Evolutionary conservation across 495 filamentous ascomycete species (phyloP).

Genomic region (Aspergillus leporis): DNA sequence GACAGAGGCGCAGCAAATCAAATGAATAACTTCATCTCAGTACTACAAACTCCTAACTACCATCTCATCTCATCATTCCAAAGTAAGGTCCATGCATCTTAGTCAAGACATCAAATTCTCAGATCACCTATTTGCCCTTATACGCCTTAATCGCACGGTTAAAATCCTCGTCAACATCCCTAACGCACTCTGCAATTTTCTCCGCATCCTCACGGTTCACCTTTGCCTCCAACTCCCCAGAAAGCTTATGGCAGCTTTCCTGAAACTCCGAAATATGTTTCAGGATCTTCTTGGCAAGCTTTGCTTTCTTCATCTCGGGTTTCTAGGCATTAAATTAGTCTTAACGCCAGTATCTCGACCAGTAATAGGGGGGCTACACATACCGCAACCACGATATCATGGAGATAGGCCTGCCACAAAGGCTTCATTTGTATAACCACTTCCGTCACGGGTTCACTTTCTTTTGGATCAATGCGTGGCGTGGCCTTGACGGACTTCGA

Average conservation of each 20-base stretch:
- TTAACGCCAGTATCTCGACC: neutral
- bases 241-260: neutral
- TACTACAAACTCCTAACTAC: neutral
- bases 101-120: neutral
- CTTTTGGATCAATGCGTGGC: neutral
- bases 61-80: neutral
- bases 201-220: neutral
- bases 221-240: neutral
- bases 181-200: neutral
- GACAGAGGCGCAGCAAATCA: neutral
- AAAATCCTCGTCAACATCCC: neutral
- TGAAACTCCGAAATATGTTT: neutral
- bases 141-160: neutral
- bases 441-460: neutral
- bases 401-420: neutral
- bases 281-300: neutral
- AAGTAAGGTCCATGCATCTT: neutral
- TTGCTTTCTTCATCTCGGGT: neutral
- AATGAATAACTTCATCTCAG: neutral
- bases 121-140: neutral
- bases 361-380: too few species aligned
- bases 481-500: neutral
- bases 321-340: neutral
- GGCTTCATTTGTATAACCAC: neutral
- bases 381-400: neutral